Evolutionary conservation across 2,329 filamentous ascomycete genomes (phyloP), one percentile per base, ranked within the genome.

Genomic region (Nothopassalora personata): DNA sequence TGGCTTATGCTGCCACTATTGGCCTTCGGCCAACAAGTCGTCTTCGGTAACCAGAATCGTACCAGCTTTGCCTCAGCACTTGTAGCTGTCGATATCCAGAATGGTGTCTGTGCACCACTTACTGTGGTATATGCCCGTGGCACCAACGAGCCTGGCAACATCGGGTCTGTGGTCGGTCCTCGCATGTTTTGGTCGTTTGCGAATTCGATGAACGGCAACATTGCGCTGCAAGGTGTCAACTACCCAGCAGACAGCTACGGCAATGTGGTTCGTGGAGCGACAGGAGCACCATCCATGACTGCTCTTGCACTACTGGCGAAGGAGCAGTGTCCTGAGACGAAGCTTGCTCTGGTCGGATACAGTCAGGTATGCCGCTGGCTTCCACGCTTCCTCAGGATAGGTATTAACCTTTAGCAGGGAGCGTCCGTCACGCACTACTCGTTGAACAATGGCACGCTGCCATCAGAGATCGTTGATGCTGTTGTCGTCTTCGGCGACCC

Each of bases 51-150:
- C 23, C 23, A 23, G 23, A 23, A 23, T 23, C 23, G 23, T 23
- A 23, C 23, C 23, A 23, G 23, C 23, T 23, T 23, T 23, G 23
- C 23, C 23, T 23, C 23, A 23, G 23, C 23, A 23, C 31, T 34
- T 11, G n/a, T 15, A 46, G 54, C 54, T 23, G 63, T 60, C 57
- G 63, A 66, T 43, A 45, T 66, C n/a, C 53, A 56, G 34, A 54
- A 57, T 45, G 64, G 62, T 13, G 55, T 57, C 8, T 80, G 78
- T 70, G 76, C 76, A 47, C 66, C 74, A 30, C 75, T 81, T 60
- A 83, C 81, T 3, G 70, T 83, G 53, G 77, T 84, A 62, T 84
- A 81, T 61, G 81, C 81, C 18, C 78, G 82, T 15, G 81, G 81
- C 5, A 83, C 81, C 9, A 78, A 76, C 7, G 80, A 83, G 66